Conservation (phyloP, 2,329 filamentous ascomycete genomes). For the Botryotinia narcissicola region DNA sequence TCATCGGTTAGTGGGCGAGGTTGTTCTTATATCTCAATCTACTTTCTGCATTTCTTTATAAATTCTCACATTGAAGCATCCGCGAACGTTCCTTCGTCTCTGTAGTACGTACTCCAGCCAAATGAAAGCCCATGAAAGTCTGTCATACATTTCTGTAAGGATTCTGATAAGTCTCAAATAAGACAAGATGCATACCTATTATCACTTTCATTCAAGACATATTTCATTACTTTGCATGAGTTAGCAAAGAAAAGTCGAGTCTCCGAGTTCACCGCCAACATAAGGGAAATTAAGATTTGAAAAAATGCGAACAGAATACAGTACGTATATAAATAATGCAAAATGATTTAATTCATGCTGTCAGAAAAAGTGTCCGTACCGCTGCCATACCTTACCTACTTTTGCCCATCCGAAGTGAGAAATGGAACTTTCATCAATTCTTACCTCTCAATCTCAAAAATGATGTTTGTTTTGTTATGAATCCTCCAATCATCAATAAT, state of each 20-base stretch:
- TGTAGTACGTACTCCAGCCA: not conserved
- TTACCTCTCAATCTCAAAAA: not conserved
- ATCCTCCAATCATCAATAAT: constrained; percentile 1
- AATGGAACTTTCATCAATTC: not conserved
- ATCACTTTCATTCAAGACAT: constrained; percentile 6
- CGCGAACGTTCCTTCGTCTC: not conserved
- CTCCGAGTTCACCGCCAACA: constrained; percentile 17
- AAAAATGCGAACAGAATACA: constrained; percentile 6
- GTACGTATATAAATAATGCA: constrained; percentile 9
- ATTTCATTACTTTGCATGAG: constrained; percentile 14
- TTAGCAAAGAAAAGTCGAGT: constrained; percentile 11
- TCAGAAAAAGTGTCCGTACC: not conserved
- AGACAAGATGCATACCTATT: not conserved
- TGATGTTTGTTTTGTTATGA: constrained; percentile 19
- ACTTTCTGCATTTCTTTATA: not conserved
- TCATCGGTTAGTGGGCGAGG: not conserved
- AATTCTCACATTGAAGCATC: not conserved
- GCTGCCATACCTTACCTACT: not conserved
- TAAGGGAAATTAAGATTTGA: constrained; percentile 2
- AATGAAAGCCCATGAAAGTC: not conserved
- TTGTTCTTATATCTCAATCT: not conserved
- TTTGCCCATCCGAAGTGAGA: not conserved
- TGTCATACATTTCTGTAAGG: not conserved
- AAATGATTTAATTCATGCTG: not conserved
- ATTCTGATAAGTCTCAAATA: not conserved